phyloP scores from a whole-genome alignment of 2,329 filamentous ascomycete species.

The Aspergillus sp. region DNA sequence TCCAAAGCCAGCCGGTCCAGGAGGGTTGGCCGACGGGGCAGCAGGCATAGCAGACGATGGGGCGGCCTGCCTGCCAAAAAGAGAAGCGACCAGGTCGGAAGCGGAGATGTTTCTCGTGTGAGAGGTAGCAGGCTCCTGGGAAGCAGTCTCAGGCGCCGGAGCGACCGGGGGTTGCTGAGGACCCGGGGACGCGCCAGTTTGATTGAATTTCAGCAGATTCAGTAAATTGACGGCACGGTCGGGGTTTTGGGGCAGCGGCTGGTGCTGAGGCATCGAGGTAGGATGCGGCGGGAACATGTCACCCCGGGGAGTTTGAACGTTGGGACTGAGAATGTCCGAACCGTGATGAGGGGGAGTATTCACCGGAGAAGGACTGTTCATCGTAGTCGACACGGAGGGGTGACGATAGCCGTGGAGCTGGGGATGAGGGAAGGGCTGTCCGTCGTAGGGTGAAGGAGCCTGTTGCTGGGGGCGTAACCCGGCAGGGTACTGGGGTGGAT shows the following conservation, averaged over 20 bases:
- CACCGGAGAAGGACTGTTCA: constrained; percentile 55
- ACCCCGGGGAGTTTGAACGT: constrained; percentile 44
- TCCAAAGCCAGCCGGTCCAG: constrained; percentile 19
- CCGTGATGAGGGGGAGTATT: constrained; percentile 57
- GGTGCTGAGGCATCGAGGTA: constrained; percentile 37
- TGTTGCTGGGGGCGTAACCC: constrained; percentile 30
- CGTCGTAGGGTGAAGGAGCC: constrained; percentile 25
- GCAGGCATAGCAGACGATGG: constrained; percentile 25
- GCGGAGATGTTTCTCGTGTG: constrained; percentile 49
- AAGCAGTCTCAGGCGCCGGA: constrained; percentile 23
- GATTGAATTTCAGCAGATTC: constrained; percentile 65
- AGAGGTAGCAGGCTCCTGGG: constrained; percentile 20
- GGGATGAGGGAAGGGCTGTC: constrained; percentile 31
- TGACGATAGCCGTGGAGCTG: constrained; percentile 49
- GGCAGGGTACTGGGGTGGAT: constrained; percentile 29
- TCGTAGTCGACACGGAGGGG: constrained; percentile 57
- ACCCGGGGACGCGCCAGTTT: constrained; percentile 35
- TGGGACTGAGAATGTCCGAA: constrained; percentile 60
- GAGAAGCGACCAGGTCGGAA: constrained; percentile 57
- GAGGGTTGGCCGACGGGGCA: constrained; percentile 14
- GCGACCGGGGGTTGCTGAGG: constrained; percentile 29
- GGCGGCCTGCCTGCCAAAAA: constrained; percentile 48
- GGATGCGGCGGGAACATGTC: constrained; percentile 42
- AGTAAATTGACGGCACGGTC: constrained; percentile 59
- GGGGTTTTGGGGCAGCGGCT: constrained; percentile 38